A percentile compares a stretch with the other conserved stretches of the same genome.
phyloP scores from a whole-genome alignment of 257 asterid genomes.

The Solanum dulcamara region DNA sequence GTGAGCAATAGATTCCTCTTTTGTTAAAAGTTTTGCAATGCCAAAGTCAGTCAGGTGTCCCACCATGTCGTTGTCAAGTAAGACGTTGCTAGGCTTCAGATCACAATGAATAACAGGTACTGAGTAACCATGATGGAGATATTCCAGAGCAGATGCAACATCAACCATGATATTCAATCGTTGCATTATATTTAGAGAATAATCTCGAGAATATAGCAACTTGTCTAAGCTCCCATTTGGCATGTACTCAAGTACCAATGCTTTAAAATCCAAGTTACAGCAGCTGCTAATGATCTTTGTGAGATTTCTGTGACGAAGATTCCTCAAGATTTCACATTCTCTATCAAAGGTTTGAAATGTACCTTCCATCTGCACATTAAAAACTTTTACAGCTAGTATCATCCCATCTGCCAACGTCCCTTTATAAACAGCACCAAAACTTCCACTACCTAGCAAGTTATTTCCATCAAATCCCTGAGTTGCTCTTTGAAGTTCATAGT shows the following conservation, averaged over 20 bases:
- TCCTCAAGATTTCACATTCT: neutral
- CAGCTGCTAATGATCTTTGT: conserved; percentile 17
- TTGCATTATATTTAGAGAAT: conserved; percentile 1
- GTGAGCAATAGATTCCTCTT: conserved; percentile 3
- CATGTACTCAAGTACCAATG: conserved; percentile 24
- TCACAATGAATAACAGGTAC: conserved; percentile 20
- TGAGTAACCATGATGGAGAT: conserved; percentile 18
- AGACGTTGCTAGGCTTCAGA: conserved; percentile 23
- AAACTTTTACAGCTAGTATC: neutral
- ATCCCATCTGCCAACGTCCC: neutral
- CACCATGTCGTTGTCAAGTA: conserved; percentile 13
- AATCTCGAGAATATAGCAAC: neutral
- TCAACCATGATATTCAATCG: conserved; percentile 17
- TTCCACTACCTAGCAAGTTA: neutral
- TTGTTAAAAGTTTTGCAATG: conserved; percentile 12
- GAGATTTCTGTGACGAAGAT: conserved; percentile 24
- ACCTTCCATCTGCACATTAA: neutral
- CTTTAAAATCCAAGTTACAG: conserved; percentile 20
- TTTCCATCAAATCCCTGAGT: neutral
- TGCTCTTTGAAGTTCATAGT: conserved; percentile 5
- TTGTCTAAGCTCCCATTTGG: conserved; percentile 25
- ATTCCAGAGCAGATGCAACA: conserved; percentile 15
- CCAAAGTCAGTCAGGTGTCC: conserved; percentile 25
- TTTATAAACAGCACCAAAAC: neutral
- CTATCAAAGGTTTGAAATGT: neutral